A percentile compares a stretch with the other conserved stretches of the same genome.
phyloP scores from a whole-genome alignment of 2,329 filamentous ascomycete genomes.

The Colletotrichum lindemuthianum region DNA sequence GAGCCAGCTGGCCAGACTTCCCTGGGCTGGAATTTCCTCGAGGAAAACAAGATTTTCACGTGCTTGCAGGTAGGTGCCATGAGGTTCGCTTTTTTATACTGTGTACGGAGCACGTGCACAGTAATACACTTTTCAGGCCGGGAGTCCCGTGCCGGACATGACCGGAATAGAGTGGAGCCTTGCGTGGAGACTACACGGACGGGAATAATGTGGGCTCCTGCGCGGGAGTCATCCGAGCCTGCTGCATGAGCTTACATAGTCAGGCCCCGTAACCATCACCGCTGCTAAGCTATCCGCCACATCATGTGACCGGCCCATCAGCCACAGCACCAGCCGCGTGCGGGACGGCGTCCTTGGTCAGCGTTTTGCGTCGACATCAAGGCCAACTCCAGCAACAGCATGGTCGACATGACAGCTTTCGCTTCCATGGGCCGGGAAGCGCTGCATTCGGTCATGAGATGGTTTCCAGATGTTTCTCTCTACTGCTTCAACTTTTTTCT shows the following conservation, averaged over 20 bases:
- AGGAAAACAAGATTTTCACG: background rate
- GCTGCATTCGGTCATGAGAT: slow-evolving; percentile 7
- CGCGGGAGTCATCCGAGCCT: too few relatives aligned
- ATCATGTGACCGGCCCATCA: background rate
- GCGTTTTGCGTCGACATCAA: slow-evolving; percentile 35
- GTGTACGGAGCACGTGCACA: too few relatives aligned
- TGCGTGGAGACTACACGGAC: too few relatives aligned
- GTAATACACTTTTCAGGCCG: too few relatives aligned
- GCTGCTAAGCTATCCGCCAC: slow-evolving; percentile 6
- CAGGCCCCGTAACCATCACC: background rate
- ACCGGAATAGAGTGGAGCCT: too few relatives aligned
- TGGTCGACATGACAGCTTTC: slow-evolving; percentile 24
- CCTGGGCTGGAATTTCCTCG: background rate
- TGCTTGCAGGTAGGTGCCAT: background rate
- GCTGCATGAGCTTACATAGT: background rate
- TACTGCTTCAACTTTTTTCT: background rate
- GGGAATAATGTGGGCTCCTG: too few relatives aligned
- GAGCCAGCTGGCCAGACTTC: background rate
- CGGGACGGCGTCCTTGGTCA: slow-evolving; percentile 35
- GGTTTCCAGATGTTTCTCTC: background rate
- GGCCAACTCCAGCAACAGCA: slow-evolving; percentile 32
- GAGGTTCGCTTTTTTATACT: too few relatives aligned
- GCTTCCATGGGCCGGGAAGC: slow-evolving; percentile 12
- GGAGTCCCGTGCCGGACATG: too few relatives aligned
- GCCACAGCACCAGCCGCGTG: slow-evolving; percentile 35